Evolutionary conservation across 2,329 filamentous ascomycete genomes (phyloP).

Genomic region (Dactylellina sp.): DNA sequence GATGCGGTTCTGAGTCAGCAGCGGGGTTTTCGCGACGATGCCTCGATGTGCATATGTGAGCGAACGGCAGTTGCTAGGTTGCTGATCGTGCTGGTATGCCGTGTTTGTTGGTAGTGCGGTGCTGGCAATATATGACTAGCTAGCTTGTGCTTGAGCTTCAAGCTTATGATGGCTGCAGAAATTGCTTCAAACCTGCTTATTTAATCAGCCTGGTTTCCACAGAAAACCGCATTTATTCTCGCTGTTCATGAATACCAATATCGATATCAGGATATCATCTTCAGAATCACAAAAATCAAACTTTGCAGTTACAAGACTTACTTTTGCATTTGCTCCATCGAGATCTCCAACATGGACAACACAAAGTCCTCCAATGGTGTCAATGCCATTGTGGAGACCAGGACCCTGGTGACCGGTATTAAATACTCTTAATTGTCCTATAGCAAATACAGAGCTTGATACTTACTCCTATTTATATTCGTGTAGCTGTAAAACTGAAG

Average conservation of each 20-base stretch:
- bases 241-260: not conserved
- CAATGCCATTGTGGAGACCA: constrained; percentile 49
- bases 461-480: too few species aligned
- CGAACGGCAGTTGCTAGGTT: constrained; percentile 1
- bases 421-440: not conserved
- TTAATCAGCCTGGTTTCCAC: not conserved
- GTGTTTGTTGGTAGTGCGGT: too few species aligned
- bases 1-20: constrained; percentile 27
- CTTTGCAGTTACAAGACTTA: too few species aligned
- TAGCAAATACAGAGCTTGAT: too few species aligned
- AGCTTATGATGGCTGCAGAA: too few species aligned
- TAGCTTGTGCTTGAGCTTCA: too few species aligned
- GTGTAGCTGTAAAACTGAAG: constrained; percentile 42
- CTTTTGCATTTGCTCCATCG: not conserved
- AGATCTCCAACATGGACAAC: constrained; percentile 46
- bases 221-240: not conserved
- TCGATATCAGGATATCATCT: too few species aligned
- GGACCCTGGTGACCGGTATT: constrained; percentile 52
- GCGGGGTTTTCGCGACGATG: constrained; percentile 4
- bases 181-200: constrained; percentile 6
- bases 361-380: constrained; percentile 31
- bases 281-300: too few species aligned
- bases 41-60: not conserved
- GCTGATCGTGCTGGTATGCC: not conserved
- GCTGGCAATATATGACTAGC: too few species aligned